These are phyloP conservation scores for Xylariaceae sp. DNA, from an alignment of 2,329 filamentous ascomycete genomes.

Conservation along the genomic window DNA sequence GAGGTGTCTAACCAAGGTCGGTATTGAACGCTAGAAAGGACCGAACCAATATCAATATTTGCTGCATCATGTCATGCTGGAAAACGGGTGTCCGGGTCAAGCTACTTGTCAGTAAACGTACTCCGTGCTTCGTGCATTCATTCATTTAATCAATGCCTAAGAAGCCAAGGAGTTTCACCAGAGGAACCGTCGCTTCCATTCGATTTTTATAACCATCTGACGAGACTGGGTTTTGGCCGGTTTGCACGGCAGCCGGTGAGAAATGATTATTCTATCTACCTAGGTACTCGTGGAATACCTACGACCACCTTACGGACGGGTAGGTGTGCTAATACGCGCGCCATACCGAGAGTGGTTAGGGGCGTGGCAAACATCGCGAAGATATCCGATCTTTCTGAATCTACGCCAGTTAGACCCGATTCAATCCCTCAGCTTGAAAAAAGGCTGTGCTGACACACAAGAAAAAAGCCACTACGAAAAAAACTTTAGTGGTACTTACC, in stretches of 20 bases:
- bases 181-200: too few relatives aligned
- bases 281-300: neutral
- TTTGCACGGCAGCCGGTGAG: neutral
- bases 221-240: neutral
- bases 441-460: constrained; percentile 10
- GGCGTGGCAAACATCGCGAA: constrained; percentile 4
- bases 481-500: neutral
- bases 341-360: neutral
- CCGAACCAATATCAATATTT: neutral
- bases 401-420: constrained; percentile 2
- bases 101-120: too few relatives aligned
- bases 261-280: neutral
- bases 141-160: neutral
- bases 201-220: too few relatives aligned
- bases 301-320: too few relatives aligned
- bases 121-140: too few relatives aligned
- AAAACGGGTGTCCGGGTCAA: neutral
- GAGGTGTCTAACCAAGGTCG: neutral
- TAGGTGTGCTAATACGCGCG: neutral
- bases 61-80: neutral
- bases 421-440: constrained; percentile 11
- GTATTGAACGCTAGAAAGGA: neutral
- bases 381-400: neutral
- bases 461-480: constrained; percentile 2
- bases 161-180: neutral